These are phyloP conservation scores for Malassezia caprae DNA, from an alignment of 1,284 basidiomycete genomes.

Conservation along the genomic window DNA sequence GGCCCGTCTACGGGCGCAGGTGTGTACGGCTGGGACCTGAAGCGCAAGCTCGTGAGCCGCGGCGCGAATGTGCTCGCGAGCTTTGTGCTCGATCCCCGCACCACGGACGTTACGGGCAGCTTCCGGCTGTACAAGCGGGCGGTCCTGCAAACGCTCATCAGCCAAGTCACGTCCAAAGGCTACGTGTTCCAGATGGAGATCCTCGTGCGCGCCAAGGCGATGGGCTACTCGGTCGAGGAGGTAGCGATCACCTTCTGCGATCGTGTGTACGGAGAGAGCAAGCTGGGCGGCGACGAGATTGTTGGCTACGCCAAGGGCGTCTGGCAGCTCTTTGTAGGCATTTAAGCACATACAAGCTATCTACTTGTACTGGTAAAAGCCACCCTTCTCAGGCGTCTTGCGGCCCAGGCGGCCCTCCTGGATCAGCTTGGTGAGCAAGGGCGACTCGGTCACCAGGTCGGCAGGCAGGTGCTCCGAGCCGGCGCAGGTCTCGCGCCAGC, in stretches of 20 bases:
- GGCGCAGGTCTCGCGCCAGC: conserved; percentile 54
- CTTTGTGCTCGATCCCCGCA: conserved; percentile 29
- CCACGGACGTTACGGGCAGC: conserved; percentile 34
- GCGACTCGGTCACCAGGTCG: conserved; percentile 51
- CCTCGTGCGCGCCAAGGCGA: conserved; percentile 73
- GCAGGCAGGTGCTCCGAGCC: conserved; percentile 49
- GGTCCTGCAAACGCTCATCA: conserved; percentile 70
- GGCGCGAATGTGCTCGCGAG: conserved; percentile 30
- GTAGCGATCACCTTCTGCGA: conserved; percentile 89
- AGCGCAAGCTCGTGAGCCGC: conserved; percentile 32
- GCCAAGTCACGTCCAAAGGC: conserved; percentile 69
- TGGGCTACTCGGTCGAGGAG: conserved; percentile 75
- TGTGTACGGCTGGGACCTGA: conserved; percentile 35
- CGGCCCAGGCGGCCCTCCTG: conserved; percentile 54
- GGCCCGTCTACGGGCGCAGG: conserved; percentile 31
- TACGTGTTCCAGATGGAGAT: conserved; percentile 98
- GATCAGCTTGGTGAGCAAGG: conserved; percentile 52
- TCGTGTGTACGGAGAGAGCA: conserved; percentile 81
- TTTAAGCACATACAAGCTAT: not conserved
- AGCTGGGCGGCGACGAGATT: conserved; percentile 75
- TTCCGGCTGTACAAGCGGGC: conserved; percentile 62
- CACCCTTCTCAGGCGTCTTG: conserved; percentile 52
- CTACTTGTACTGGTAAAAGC: conserved; percentile 50
- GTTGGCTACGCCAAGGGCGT: conserved; percentile 81
- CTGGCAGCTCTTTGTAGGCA: conserved; percentile 58